Base-by-base conservation (phyloP, 768 basidiomycete genomes). In the Glaciozyma antarctica region DNA sequence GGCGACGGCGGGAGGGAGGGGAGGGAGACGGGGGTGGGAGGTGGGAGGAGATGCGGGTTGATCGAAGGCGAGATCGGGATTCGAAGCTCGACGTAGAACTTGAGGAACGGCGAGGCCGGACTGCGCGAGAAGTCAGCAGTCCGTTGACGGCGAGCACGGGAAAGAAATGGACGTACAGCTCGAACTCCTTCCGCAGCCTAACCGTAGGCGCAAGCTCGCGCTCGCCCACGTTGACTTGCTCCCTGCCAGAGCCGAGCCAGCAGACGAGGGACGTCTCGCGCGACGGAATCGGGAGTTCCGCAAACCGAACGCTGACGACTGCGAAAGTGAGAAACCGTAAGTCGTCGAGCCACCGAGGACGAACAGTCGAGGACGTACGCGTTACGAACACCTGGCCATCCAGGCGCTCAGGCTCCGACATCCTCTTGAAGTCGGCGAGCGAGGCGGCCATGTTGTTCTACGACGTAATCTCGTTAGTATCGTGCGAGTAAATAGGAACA, bases 311-410 rank as follows among this genome's bases (percentile, higher is more conserved):
- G 8, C 13, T 10, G 10, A 10, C 38, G 38, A 41, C 38, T 41
- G 38, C 41, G 26, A n/a, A 32, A 13, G 15, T 9, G 28, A 13
- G 13, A 12, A 54, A 5, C 19, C 52, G 53, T 26, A 1, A 41
- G 38, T 15, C 13, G 12, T n/a, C n/a, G 12, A 26, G 19, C 43
- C 21, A 16, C 47, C 21, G 47, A 48, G 22, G 28, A 19, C 0
- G 45, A 55, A 45, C 54, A 24, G 38, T 55, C 38, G 62, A 41
- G 17, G 44, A 24, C 26, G 49, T 66, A 86, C 92, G 89, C 81
- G 87, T 88, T 59, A 98, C 89, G 72, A 98, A 98, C 28, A 97
- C 88, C 72, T 95, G 97, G 55, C 91, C 93, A 62, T 87, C 85
- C 1, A 86, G 82, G 93, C 49, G 86, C 86, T 17, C 47, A 8